phyloP scores from a whole-genome alignment of 495 filamentous ascomycete genomes.

The Evansstolkia leycettana region DNA sequence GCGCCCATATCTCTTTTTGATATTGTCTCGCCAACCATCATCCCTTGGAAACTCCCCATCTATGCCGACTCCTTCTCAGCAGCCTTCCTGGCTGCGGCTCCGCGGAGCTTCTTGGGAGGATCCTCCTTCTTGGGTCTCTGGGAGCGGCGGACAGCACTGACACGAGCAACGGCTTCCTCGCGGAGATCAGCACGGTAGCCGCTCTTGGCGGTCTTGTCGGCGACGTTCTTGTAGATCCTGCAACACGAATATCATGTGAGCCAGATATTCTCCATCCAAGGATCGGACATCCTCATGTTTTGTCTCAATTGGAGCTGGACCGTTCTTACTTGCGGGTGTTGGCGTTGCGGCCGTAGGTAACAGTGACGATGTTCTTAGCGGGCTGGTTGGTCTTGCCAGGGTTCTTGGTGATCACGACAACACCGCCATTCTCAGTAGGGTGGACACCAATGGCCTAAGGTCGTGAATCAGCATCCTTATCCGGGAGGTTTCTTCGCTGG shows the following conservation, averaged over 20 bases:
- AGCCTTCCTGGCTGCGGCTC: constrained; percentile 69
- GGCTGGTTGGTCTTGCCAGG: constrained; percentile 51
- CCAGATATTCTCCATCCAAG: constrained; percentile 2
- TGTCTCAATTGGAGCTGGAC: neutral
- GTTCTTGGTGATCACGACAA: constrained; percentile 78
- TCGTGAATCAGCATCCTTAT: constrained; percentile 4
- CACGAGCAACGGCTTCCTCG: constrained; percentile 74
- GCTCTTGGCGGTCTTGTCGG: constrained; percentile 64
- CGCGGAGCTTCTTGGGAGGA: constrained; percentile 62
- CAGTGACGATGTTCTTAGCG: constrained; percentile 46
- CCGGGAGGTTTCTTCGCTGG: constrained; percentile 7
- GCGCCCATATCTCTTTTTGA: neutral
- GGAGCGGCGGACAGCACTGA: constrained; percentile 69
- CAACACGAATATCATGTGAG: neutral
- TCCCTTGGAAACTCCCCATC: no score
- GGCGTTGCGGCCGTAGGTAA: constrained; percentile 56
- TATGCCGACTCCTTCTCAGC: constrained; percentile 41
- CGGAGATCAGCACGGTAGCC: constrained; percentile 82
- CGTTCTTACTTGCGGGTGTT: constrained; percentile 63
- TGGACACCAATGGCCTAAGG: constrained; percentile 69
- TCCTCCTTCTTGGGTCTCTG: constrained; percentile 68
- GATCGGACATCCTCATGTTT: constrained; percentile 3
- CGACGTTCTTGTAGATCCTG: constrained; percentile 83
- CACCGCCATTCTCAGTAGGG: constrained; percentile 50
- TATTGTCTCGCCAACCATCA: neutral